phyloP scores from a whole-genome alignment of 257 asterid genomes.

The Plectranthus barbatus region DNA sequence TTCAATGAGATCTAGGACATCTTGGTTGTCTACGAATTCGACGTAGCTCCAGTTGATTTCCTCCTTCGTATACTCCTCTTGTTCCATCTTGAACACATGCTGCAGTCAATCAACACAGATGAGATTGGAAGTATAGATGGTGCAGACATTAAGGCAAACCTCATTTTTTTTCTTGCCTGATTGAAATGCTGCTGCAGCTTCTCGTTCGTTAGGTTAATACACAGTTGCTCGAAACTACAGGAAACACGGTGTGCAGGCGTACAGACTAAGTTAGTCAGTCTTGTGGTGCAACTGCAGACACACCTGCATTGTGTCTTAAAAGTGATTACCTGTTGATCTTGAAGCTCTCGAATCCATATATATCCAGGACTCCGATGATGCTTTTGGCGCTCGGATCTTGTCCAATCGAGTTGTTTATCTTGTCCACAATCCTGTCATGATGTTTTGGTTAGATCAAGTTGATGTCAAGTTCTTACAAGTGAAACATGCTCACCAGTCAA shows the following conservation, averaged over 20 bases:
- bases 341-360: conserved; percentile 93
- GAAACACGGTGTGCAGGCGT: background rate
- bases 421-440: conserved; percentile 82
- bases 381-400: conserved; percentile 83
- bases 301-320: no score
- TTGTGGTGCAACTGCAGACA: background rate
- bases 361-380: conserved; percentile 92
- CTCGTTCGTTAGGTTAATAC: conserved; percentile 91
- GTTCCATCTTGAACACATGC: conserved; percentile 99
- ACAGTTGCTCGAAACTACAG: conserved; percentile 79
- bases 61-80: conserved; percentile 87
- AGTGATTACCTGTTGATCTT: conserved; percentile 70
- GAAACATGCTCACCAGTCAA: conserved; percentile 56
- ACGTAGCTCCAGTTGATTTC: conserved; percentile 96
- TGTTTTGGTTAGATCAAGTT: background rate
- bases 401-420: conserved; percentile 85
- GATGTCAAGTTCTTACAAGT: background rate
- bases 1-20: conserved; percentile 88
- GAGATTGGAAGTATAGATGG: conserved; percentile 11
- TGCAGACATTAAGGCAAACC: conserved; percentile 1
- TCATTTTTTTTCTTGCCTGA: conserved; percentile 43
- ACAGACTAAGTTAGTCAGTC: no score
- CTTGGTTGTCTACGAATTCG: conserved; percentile 94
- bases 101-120: conserved; percentile 16
- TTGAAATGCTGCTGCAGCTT: conserved; percentile 97